These are phyloP conservation scores for Monosporascus sp. DNA, from an alignment of 2,329 filamentous ascomycete species.

Conservation along the genomic window DNA sequence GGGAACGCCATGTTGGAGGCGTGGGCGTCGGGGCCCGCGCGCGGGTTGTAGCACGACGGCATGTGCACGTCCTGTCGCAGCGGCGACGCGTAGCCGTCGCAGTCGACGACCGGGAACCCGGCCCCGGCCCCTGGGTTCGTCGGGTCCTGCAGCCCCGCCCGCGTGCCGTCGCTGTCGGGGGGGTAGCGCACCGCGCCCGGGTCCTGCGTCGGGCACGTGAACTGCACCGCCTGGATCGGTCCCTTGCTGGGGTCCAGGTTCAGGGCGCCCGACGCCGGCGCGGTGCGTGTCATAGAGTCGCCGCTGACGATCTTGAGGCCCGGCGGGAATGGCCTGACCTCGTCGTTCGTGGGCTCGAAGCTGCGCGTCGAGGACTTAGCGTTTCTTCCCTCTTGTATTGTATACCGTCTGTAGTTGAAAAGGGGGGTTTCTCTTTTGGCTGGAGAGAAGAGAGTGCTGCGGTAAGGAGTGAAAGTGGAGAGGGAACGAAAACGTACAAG, in stretches of 20 bases:
- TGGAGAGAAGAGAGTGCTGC: neutral
- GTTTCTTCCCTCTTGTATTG: constrained; percentile 45
- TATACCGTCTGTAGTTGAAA: neutral
- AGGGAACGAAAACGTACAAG: constrained; percentile 25
- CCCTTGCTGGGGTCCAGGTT: constrained; percentile 49
- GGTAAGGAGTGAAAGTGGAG: neutral
- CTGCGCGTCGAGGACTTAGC: constrained; percentile 21
- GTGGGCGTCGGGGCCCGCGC: constrained; percentile 53
- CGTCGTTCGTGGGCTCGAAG: constrained; percentile 9
- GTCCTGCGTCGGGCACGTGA: constrained; percentile 52
- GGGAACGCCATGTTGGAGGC: constrained; percentile 63
- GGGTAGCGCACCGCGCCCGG: constrained; percentile 48
- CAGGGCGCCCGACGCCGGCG: constrained; percentile 44
- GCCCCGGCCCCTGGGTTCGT: constrained; percentile 50
- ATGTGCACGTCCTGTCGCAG: constrained; percentile 64
- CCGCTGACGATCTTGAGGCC: constrained; percentile 46
- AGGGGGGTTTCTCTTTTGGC: neutral
- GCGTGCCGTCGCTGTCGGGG: constrained; percentile 46
- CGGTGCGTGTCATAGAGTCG: constrained; percentile 21
- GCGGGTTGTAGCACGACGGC: constrained; percentile 68
- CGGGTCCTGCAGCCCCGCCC: constrained; percentile 49
- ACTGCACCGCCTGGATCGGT: constrained; percentile 48
- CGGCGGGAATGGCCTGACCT: constrained; percentile 42
- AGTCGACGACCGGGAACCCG: constrained; percentile 66
- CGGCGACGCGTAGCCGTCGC: constrained; percentile 56